Evolutionary conservation across 345 rosid genomes (phyloP).

Genomic region (Gossypium stocksii): DNA sequence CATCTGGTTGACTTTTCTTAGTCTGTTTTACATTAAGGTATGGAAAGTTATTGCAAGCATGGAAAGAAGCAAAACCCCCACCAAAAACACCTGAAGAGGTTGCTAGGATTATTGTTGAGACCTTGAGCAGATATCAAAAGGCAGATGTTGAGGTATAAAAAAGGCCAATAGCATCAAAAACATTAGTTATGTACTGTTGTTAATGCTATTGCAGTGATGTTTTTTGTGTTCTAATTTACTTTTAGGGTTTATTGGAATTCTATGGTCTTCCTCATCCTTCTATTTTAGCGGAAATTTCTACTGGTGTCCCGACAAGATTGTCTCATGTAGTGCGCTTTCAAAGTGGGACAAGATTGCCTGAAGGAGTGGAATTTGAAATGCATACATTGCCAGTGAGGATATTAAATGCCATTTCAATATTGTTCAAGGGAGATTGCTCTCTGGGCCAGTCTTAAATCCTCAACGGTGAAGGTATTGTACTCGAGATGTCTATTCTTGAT

Average conservation of each 20-base stretch:
- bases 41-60: slow-evolving; percentile 67
- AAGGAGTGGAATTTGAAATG: slow-evolving; percentile 53
- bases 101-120: slow-evolving; percentile 50
- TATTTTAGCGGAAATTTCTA: slow-evolving; percentile 26
- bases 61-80: slow-evolving; percentile 72
- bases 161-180: not conserved
- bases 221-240: not conserved
- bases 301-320: slow-evolving; percentile 39
- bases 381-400: slow-evolving; percentile 66
- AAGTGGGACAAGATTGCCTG: slow-evolving; percentile 35
- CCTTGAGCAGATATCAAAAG: slow-evolving; percentile 56
- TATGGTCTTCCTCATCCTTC: slow-evolving; percentile 72
- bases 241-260: slow-evolving; percentile 45
- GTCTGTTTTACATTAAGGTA: slow-evolving; percentile 49
- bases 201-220: slow-evolving; percentile 38
- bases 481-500: too few species aligned
- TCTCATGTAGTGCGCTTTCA: too few species aligned
- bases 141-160: slow-evolving; percentile 79
- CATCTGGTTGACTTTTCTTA: not conserved
- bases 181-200: too few species aligned
- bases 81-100: slow-evolving; percentile 71
- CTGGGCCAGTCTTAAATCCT: too few species aligned
- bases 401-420: not conserved
- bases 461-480: too few species aligned
- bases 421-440: too few species aligned